Base-by-base conservation (phyloP, 331 rosid species). In the Pyrus hybrid region DNA sequence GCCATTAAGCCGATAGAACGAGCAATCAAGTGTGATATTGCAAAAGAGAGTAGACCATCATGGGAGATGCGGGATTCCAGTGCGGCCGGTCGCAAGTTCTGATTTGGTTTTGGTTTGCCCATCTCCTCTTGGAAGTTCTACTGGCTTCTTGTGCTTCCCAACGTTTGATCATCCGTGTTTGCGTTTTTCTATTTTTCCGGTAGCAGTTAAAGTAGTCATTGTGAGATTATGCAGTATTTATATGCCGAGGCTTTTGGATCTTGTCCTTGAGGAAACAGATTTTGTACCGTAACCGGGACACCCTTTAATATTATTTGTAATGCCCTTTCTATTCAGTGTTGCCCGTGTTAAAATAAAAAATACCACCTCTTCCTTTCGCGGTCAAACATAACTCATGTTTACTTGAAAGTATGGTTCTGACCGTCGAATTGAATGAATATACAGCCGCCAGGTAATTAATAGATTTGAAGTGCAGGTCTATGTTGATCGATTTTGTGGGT, bases 31-130 rank as follows among this genome's bases (percentile, higher is more conserved):
- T 63, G 43, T 2, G 99, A 94, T 76, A 80, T 88, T 79, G 84
- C 82, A 22, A 84, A 43, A 32, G 93, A 90, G 87, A 86, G 74
- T 61, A 88, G 81, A 80, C 90, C 90, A 5, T 71, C 96, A 23
- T 94, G 99, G 99, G 97, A 93, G 85, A 74, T 26, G 60, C 86
- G 88, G 7, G 96, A 88, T 66, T 71, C 80, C 0, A 68, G 77
- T 62, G 12, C 41, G 10, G 32, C 58, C 21, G 65, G 51, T 56
- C 85, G 82, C 80, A 83, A 71, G 83, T 77, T 62, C 9, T 83
- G 83, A 86, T 75, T 64, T 53, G 71, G 65, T 71, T 22, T 13
- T 58, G 75, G 45, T 28, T 74, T 21, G 10, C 70, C 72, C 20
- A 28, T 17, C 43, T 33, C 26, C 47, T 47, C 63, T 17, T 14